Percentiles rank a stretch among this genome's conserved stretches.
phyloP scores from a whole-genome alignment of 2,329 filamentous ascomycete species.

The Fusarium sp. region DNA sequence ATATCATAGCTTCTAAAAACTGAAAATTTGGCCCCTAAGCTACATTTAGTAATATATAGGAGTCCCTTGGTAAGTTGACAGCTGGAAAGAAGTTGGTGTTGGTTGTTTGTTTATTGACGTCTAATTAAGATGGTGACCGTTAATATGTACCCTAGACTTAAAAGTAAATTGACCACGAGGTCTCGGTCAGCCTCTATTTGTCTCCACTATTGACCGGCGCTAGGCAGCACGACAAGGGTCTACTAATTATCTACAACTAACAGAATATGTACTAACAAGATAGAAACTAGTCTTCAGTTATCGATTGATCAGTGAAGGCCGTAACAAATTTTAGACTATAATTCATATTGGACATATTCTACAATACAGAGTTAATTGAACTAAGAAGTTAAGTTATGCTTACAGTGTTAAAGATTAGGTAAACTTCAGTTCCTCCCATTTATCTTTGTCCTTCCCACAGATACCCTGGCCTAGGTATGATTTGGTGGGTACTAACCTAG shows the following conservation, averaged over 20 bases:
- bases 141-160: constrained; percentile 25
- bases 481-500: not conserved
- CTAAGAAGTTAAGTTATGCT: too few relatives aligned
- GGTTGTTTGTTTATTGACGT: not conserved
- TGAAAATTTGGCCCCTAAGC: too few relatives aligned
- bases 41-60: not conserved
- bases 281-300: not conserved
- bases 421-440: not conserved
- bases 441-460: not conserved
- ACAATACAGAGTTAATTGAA: not conserved
- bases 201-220: constrained; percentile 14
- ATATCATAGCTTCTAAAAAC: not conserved
- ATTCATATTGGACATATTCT: too few relatives aligned
- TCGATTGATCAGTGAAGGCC: not conserved
- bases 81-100: not conserved
- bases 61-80: not conserved
- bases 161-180: constrained; percentile 6
- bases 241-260: not conserved
- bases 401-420: too few relatives aligned
- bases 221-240: constrained; percentile 25
- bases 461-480: not conserved
- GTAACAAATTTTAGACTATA: not conserved
- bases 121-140: constrained; percentile 4
- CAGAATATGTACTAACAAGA: not conserved
- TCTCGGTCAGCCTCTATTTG: constrained; percentile 7